These are phyloP conservation scores for Aspergillus pseudonomiae DNA, from an alignment of 2,329 filamentous ascomycete species.

Conservation along the genomic window DNA sequence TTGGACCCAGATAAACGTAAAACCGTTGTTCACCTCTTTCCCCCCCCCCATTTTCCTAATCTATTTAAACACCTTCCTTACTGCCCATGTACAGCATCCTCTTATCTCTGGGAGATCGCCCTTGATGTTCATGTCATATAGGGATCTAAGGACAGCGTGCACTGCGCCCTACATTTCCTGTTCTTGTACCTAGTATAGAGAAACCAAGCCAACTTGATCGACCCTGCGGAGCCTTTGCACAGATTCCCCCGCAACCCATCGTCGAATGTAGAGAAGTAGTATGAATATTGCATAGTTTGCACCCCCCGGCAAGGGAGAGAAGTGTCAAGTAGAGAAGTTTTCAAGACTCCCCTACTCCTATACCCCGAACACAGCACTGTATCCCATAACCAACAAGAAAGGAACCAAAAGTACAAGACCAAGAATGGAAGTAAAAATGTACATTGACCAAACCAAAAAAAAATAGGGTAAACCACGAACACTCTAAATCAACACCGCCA, in stretches of 20 bases:
- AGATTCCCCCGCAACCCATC: constrained; percentile 3
- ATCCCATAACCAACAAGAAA: constrained; percentile 5
- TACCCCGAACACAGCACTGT: neutral
- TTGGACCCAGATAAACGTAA: constrained; percentile 74
- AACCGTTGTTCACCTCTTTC: neutral
- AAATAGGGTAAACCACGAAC: neutral
- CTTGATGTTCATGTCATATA: constrained; percentile 8
- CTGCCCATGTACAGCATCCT: constrained; percentile 3
- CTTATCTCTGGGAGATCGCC: constrained; percentile 3
- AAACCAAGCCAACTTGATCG: constrained; percentile 5
- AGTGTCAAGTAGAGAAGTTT: neutral
- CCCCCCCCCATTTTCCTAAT: constrained; percentile 17
- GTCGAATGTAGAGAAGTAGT: constrained; percentile 5
- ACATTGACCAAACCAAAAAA: neutral
- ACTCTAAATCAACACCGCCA: neutral
- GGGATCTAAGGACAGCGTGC: neutral
- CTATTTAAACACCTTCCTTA: constrained; percentile 3
- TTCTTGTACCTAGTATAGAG: constrained; percentile 19
- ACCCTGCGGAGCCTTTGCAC: neutral
- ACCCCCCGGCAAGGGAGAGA: neutral
- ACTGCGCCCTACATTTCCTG: neutral
- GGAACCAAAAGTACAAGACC: neutral
- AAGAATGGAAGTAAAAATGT: neutral
- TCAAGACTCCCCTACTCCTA: neutral
- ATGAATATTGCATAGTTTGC: neutral